These are phyloP conservation scores for Tulasnella sp. DNA, from an alignment of 768 basidiomycete genomes.

Conservation along the genomic window DNA sequence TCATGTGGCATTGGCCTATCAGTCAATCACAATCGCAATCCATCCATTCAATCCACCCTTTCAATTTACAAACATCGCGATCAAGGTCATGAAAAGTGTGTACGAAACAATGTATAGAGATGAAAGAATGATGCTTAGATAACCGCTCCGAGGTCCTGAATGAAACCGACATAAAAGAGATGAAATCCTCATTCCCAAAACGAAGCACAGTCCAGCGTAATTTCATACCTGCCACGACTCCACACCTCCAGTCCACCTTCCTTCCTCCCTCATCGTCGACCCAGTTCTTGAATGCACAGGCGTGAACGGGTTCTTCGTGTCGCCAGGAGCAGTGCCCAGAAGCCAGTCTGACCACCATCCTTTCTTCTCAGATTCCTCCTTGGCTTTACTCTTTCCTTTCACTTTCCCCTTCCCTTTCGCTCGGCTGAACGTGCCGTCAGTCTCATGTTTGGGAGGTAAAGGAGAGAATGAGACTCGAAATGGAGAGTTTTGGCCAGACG, in stretches of 20 bases:
- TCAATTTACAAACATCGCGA: too few relatives aligned
- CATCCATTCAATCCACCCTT: too few relatives aligned
- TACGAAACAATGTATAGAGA: too few relatives aligned
- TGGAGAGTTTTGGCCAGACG: conserved; percentile 7
- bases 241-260: conserved; percentile 1
- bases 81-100: too few relatives aligned
- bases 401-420: conserved; percentile 1
- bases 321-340: neutral
- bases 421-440: conserved; percentile 2
- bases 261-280: conserved; percentile 2
- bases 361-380: conserved; percentile 5
- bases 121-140: too few relatives aligned
- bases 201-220: neutral
- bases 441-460: conserved; percentile 10
- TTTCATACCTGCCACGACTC: conserved; percentile 13
- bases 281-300: neutral
- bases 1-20: too few relatives aligned
- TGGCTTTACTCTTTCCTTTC: neutral
- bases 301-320: neutral
- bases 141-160: too few relatives aligned
- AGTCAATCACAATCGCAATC: too few relatives aligned
- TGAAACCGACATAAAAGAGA: too few relatives aligned
- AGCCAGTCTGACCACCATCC: conserved; percentile 13
- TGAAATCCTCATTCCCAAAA: neutral
- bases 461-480: conserved; percentile 6